A percentile compares a stretch with the other conserved stretches of the same genome.
Evolutionary conservation across 371 early-diverging fungal genomes (phyloP).

Genomic region (Mucor sp.): DNA sequence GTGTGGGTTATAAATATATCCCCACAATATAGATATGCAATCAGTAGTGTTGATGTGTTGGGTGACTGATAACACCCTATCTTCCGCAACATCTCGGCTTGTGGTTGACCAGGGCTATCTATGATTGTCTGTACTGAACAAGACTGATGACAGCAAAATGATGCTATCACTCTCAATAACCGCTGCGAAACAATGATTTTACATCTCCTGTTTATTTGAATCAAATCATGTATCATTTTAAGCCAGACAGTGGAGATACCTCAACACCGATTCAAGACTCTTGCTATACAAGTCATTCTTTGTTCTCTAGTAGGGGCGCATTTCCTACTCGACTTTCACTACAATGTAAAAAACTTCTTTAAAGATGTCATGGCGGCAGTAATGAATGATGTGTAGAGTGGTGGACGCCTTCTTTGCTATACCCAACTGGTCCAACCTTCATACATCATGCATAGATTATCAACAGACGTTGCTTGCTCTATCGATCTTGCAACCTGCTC

Average conservation of each 20-base stretch:
- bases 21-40: too few relatives aligned
- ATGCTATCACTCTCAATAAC: too few relatives aligned
- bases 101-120: too few relatives aligned
- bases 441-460: slow-evolving; percentile 64
- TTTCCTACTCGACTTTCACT: not conserved
- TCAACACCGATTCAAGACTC: not conserved
- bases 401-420: slow-evolving; percentile 14
- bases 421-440: slow-evolving; percentile 67
- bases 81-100: too few relatives aligned
- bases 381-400: too few relatives aligned
- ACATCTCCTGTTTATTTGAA: not conserved
- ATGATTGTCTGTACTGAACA: too few relatives aligned
- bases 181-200: not conserved
- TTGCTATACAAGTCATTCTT: too few relatives aligned
- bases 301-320: not conserved
- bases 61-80: too few relatives aligned
- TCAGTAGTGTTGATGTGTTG: too few relatives aligned
- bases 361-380: too few relatives aligned
- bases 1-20: not conserved
- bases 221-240: not conserved
- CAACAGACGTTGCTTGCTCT: slow-evolving; percentile 56
- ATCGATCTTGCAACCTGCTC: slow-evolving; percentile 65
- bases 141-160: too few relatives aligned
- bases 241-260: not conserved
- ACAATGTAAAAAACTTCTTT: too few relatives aligned